Evolutionary conservation across 768 basidiomycete genomes (phyloP).

Genomic region (Amanita inopinata): DNA sequence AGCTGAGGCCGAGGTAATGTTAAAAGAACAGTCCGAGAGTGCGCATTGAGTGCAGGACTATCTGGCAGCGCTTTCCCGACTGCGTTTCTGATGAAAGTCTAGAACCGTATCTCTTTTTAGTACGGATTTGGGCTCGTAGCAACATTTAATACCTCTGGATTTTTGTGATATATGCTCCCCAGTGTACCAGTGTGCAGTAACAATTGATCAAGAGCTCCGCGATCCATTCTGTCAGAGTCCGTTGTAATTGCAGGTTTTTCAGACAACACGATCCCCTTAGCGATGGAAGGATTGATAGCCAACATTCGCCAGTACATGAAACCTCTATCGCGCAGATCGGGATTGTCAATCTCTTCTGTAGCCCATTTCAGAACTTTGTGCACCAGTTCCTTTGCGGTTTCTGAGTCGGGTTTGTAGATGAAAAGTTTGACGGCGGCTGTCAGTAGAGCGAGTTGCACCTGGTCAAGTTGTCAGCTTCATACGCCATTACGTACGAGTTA

Average conservation of each 20-base stretch:
- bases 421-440: conserved; percentile 96
- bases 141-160: conserved; percentile 59
- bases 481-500: not conserved
- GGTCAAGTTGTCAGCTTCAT: conserved; percentile 3
- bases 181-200: conserved; percentile 89
- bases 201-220: conserved; percentile 90
- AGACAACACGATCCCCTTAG: conserved; percentile 82
- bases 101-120: conserved; percentile 5
- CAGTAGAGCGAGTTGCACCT: conserved; percentile 94
- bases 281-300: conserved; percentile 83
- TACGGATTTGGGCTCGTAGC: not conserved
- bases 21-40: conserved; percentile 66
- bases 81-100: conserved; percentile 93
- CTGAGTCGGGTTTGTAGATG: conserved; percentile 77
- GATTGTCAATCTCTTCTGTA: conserved; percentile 97
- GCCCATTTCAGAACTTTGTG: conserved; percentile 96
- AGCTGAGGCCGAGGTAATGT: conserved; percentile 45
- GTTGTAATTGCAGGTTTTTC: conserved; percentile 97
- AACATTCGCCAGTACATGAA: conserved; percentile 99
- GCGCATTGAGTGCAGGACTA: conserved; percentile 80
- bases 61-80: conserved; percentile 75
- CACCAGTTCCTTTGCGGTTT: conserved; percentile 80
- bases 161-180: conserved; percentile 96
- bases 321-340: conserved; percentile 92
- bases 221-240: conserved; percentile 95